Base-by-base conservation (phyloP, 192 early-diverging fungal species). In the Rhizoclosmatium globosum region DNA sequence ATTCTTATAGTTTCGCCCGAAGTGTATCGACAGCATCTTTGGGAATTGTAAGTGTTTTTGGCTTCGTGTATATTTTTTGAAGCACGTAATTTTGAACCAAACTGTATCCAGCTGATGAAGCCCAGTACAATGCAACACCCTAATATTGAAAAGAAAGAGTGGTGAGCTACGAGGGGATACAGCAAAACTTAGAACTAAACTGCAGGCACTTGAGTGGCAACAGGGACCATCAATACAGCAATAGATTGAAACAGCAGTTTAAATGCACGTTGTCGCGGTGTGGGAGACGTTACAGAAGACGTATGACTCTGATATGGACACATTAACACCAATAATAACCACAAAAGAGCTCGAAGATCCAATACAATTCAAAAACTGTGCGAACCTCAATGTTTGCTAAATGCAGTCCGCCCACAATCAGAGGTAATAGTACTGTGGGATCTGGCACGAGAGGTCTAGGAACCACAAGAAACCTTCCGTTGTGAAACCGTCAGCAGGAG, bases 311-410 rank as follows among this genome's bases (percentile, higher is more conserved):
- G 47, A 38, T 9, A 31, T 31, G 31, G 31, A 44, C 15, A 47
- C 19, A n/a, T 65, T 31, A n/a, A 57, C 15, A 1, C 17, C 68
- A 44, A 19, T 9, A 13, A 42, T 9, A 13, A 42, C 42, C 39
- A 69, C 41, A 47, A 69, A 69, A 69, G n/a, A 47, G 3, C 11
- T n/a, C 11, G 0, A 65, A 65, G 43, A 50, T 7, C 6, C 53
- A 56, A 21, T 44, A 0, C 31, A 31, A 31, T 45, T n/a, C 71
- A 31, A 31, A 64, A 11, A 47, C 23, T 31, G 46, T 50, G 38
- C 58, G 68, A 84, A 93, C 93, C 86, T 95, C 92, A 31, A 93
- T 88, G 79, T 94, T 95, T 0, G 89, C 56, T 21, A 94, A 77
- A 78, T 94, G 91, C 3, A 87, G 77, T 9, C 82, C 78, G 6